Conservation (phyloP, 805 yeast genomes). For the Saturnispora quitensis region DNA sequence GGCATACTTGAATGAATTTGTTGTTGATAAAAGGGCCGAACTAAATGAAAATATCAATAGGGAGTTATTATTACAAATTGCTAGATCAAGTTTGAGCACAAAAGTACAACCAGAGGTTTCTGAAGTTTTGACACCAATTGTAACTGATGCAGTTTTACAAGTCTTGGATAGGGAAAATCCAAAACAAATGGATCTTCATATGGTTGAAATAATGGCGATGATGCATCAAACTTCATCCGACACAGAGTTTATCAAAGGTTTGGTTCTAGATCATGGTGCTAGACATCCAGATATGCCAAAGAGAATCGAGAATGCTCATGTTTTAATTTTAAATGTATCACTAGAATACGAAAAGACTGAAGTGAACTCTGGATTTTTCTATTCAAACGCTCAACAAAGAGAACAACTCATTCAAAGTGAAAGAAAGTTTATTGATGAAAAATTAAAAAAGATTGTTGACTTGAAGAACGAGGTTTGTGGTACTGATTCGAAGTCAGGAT, state of each 20-base stretch:
- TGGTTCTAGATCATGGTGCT: slow-evolving; percentile 96
- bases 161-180: slow-evolving; percentile 42
- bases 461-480: slow-evolving; percentile 89
- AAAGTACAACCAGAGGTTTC: slow-evolving; percentile 73
- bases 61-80: slow-evolving; percentile 84
- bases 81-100: slow-evolving; percentile 80
- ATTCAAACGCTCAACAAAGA: slow-evolving; percentile 91
- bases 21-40: slow-evolving; percentile 30
- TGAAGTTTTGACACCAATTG: slow-evolving; percentile 82
- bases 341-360: slow-evolving; percentile 96
- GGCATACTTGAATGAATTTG: slow-evolving; percentile 59
- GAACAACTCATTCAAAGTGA: slow-evolving; percentile 91
- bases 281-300: slow-evolving; percentile 99
- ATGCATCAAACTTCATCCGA: slow-evolving; percentile 83
- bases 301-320: slow-evolving; percentile 69
- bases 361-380: slow-evolving; percentile 91
- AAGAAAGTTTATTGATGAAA: slow-evolving; percentile 89
- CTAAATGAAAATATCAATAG: slow-evolving; percentile 51
- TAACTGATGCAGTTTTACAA: slow-evolving; percentile 88
- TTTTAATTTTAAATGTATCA: slow-evolving; percentile 85
- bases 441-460: slow-evolving; percentile 82
- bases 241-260: slow-evolving; percentile 74
- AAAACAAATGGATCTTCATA: slow-evolving; percentile 69
- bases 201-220: slow-evolving; percentile 98
- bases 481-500: slow-evolving; percentile 59